phyloP scores from a whole-genome alignment of 495 filamentous ascomycete genomes.

The Xylaria curta region DNA sequence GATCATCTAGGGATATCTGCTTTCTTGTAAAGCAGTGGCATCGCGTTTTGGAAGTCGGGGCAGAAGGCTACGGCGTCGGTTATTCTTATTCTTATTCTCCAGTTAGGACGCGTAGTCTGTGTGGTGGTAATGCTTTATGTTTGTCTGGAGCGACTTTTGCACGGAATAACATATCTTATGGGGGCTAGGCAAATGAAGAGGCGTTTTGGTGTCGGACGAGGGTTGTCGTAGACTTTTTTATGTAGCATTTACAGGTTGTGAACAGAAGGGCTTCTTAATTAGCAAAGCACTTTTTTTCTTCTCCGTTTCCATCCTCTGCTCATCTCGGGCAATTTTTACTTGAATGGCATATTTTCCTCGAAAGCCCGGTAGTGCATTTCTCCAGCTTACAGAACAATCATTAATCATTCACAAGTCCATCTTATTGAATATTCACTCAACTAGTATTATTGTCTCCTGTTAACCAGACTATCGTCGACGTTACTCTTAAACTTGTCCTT shows the following conservation, averaged over 20 bases:
- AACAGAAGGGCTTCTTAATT: conserved; percentile 13
- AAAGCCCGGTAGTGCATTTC: not conserved
- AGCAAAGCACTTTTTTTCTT: not conserved
- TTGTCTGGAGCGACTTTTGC: conserved; percentile 9
- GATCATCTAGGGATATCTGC: not conserved
- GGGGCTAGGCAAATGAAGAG: conserved; percentile 9
- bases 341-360: not conserved
- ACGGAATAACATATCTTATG: not conserved
- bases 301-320: not conserved
- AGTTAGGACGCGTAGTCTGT: not conserved
- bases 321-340: not conserved
- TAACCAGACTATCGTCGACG: conserved; percentile 55
- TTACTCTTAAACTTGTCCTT: conserved; percentile 52
- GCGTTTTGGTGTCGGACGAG: conserved; percentile 18
- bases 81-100: not conserved
- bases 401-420: not conserved
- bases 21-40: not conserved
- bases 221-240: conserved; percentile 22
- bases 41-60: not conserved
- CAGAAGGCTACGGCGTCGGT: not conserved
- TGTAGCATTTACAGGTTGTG: conserved; percentile 27
- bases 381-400: too few relatives aligned
- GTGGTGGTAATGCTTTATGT: not conserved
- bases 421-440: not conserved
- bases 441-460: conserved; percentile 38